These are phyloP conservation scores for Fusarium sp. DNA, from an alignment of 2,329 filamentous ascomycete genomes.

Conservation along the genomic window DNA sequence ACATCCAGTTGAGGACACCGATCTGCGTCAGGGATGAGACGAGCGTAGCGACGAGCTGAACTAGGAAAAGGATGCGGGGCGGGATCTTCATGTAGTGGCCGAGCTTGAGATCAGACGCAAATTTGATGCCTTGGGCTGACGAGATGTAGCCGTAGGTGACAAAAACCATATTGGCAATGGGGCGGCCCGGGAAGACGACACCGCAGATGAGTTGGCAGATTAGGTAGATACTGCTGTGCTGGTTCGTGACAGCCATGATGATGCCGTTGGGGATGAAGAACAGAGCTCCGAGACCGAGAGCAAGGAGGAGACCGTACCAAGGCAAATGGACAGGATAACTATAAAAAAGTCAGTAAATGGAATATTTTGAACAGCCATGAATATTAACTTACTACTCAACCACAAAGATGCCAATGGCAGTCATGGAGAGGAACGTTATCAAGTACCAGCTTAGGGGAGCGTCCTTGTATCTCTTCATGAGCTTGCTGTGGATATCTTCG, in stretches of 20 bases:
- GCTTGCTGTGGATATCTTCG: slow-evolving; percentile 86
- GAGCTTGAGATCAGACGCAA: slow-evolving; percentile 88
- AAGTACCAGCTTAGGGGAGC: slow-evolving; percentile 88
- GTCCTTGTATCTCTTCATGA: slow-evolving; percentile 88
- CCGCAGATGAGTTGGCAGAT: slow-evolving; percentile 90
- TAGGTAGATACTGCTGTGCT: slow-evolving; percentile 88
- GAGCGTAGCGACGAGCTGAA: slow-evolving; percentile 82
- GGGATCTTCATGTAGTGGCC: slow-evolving; percentile 92
- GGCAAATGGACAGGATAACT: slow-evolving; percentile 86
- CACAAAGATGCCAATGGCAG: slow-evolving; percentile 83
- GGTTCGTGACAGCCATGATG: slow-evolving; percentile 93
- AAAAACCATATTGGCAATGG: slow-evolving; percentile 94
- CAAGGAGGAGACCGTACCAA: slow-evolving; percentile 88
- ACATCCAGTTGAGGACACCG: slow-evolving; percentile 91
- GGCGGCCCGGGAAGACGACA: slow-evolving; percentile 84
- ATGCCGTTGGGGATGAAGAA: slow-evolving; percentile 94
- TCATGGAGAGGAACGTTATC: slow-evolving; percentile 81
- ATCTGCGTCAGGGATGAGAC: slow-evolving; percentile 87
- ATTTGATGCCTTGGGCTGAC: slow-evolving; percentile 90
- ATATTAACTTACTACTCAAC: slow-evolving; percentile 79
- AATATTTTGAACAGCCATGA: neutral
- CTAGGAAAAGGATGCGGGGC: slow-evolving; percentile 82
- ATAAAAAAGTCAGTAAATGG: slow-evolving; percentile 27
- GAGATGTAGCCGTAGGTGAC: slow-evolving; percentile 93
- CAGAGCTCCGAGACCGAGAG: slow-evolving; percentile 81